phyloP scores from a whole-genome alignment of 2,329 filamentous ascomycete genomes.

The Talaromyces amestolkiae region DNA sequence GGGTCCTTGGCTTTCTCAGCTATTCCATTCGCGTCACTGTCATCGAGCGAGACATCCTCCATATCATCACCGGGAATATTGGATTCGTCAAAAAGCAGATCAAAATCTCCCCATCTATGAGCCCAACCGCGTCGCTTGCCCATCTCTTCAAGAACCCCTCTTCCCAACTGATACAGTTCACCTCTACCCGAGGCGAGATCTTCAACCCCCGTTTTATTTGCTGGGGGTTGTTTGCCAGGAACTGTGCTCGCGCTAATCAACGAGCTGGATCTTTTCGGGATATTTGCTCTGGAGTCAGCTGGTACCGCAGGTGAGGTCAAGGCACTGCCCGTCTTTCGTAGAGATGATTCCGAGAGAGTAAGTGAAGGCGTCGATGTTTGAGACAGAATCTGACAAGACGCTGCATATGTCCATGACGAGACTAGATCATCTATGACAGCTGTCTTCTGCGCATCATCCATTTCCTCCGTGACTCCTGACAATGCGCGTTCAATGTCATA shows the following conservation, averaged over 20 bases:
- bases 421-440: slow-evolving; percentile 47
- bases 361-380: slow-evolving; percentile 40
- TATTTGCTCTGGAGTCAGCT: slow-evolving; percentile 28
- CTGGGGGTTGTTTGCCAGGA: slow-evolving; percentile 26
- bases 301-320: slow-evolving; percentile 24
- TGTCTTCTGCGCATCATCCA: slow-evolving; percentile 33
- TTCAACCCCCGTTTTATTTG: slow-evolving; percentile 63
- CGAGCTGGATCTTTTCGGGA: slow-evolving; percentile 43
- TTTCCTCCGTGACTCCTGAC: slow-evolving; percentile 39
- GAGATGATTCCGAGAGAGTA: slow-evolving; percentile 36
- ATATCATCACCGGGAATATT: slow-evolving; percentile 30
- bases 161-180: slow-evolving; percentile 75
- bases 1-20: neutral
- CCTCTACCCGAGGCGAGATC: slow-evolving; percentile 79
- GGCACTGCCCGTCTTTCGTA: slow-evolving; percentile 30
- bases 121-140: slow-evolving; percentile 72
- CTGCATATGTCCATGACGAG: slow-evolving; percentile 48
- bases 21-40: slow-evolving; percentile 20
- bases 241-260: slow-evolving; percentile 31
- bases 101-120: slow-evolving; percentile 68
- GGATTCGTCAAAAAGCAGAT: slow-evolving; percentile 38
- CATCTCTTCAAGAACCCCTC: slow-evolving; percentile 73
- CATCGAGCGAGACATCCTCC: slow-evolving; percentile 36
- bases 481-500: slow-evolving; percentile 70
- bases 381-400: slow-evolving; percentile 43